Evolutionary conservation across 331 rosid species (phyloP).

Genomic region (Malus hybrid): DNA sequence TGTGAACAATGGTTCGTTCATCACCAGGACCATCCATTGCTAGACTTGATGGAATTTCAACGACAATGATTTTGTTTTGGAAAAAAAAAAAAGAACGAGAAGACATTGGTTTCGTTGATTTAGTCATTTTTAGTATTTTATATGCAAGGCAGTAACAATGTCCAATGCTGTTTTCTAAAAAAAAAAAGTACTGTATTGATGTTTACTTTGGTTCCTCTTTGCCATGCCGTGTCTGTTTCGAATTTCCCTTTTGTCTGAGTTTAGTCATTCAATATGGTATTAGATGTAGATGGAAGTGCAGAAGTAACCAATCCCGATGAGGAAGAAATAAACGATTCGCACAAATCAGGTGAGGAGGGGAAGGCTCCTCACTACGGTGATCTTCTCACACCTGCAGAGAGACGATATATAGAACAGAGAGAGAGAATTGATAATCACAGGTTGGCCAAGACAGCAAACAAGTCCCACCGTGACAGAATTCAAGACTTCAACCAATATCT

Average conservation of each 20-base stretch:
- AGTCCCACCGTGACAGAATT: constrained; percentile 94
- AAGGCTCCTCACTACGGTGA: constrained; percentile 59
- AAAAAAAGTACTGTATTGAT: neutral
- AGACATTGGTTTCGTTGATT: neutral
- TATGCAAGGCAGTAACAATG: neutral
- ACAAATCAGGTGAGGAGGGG: constrained; percentile 37
- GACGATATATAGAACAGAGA: constrained; percentile 83
- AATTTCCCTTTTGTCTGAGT: neutral
- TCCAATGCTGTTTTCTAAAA: neutral
- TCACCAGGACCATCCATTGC: neutral
- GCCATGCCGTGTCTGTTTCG: neutral
- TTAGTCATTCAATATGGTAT: constrained; percentile 4
- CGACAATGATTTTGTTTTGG: no score
- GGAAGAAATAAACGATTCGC: constrained; percentile 33
- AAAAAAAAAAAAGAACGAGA: neutral
- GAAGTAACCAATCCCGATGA: constrained; percentile 46
- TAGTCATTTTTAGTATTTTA: neutral
- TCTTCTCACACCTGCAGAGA: constrained; percentile 87
- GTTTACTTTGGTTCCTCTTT: no score
- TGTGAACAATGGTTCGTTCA: neutral
- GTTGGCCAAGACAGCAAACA: constrained; percentile 73
- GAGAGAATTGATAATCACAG: constrained; percentile 70
- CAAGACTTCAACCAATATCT: constrained; percentile 95
- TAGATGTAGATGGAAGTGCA: constrained; percentile 44
- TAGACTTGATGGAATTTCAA: neutral